Conservation (phyloP, 768 basidiomycete species). For the Coprinopsis cinerea region DNA sequence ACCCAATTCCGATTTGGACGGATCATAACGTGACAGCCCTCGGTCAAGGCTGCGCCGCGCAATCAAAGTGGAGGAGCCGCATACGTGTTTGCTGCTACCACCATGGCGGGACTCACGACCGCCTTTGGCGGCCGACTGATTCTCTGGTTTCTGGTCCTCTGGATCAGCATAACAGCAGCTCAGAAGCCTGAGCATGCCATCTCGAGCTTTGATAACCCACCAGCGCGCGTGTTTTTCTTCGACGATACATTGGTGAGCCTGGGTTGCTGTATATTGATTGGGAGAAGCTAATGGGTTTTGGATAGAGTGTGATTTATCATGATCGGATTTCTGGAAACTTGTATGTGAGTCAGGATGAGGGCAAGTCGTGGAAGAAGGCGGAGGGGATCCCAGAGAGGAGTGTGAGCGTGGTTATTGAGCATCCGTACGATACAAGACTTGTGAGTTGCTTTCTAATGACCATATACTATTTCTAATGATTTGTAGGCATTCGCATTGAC, state of each 20-base stretch:
- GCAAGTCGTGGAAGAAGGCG: slow-evolving; percentile 56
- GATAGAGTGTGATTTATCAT: slow-evolving; percentile 67
- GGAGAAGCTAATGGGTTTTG: slow-evolving; percentile 2
- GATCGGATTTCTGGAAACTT: slow-evolving; percentile 66
- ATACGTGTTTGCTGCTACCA: no score
- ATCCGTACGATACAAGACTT: slow-evolving; percentile 77
- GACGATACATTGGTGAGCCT: slow-evolving; percentile 74
- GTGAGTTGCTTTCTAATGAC: slow-evolving; percentile 34
- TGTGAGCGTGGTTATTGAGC: slow-evolving; percentile 71
- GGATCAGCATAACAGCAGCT: slow-evolving; percentile 17
- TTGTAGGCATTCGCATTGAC: slow-evolving; percentile 84
- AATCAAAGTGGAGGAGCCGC: no score
- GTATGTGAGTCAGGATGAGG: slow-evolving; percentile 82
- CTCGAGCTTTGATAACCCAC: slow-evolving; percentile 63
- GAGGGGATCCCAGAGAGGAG: slow-evolving; percentile 49
- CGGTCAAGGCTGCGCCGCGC: no score
- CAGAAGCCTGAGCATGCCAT: slow-evolving; percentile 41
- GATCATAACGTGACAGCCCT: no score
- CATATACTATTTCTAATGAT: background rate
- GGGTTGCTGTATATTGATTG: background rate
- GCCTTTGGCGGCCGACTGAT: background rate
- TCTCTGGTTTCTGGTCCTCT: background rate
- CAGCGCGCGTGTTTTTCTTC: slow-evolving; percentile 82
- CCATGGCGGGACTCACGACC: no score
- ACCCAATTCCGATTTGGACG: no score